A percentile compares a stretch with the other conserved stretches of the same genome.
Conservation (phyloP, 1,139 yeast species). For the Candida pseudoviswanathii region DNA sequence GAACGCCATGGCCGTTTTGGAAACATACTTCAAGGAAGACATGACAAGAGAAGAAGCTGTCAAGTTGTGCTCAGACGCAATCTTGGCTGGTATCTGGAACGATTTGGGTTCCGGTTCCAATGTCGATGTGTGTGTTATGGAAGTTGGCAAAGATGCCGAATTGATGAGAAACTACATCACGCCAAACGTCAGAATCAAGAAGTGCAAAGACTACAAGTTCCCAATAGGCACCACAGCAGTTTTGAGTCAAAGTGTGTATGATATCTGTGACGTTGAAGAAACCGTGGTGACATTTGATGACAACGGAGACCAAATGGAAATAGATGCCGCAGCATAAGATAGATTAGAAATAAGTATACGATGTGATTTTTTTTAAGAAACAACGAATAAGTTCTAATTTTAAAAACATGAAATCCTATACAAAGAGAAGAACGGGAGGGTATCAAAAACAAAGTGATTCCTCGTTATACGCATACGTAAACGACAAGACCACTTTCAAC, state of each 20-base stretch:
- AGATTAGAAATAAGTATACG: neutral
- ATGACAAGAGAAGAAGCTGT: conserved; percentile 87
- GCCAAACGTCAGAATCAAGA: conserved; percentile 83
- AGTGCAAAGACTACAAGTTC: conserved; percentile 81
- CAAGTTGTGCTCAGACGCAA: conserved; percentile 86
- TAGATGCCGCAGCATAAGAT: conserved; percentile 50
- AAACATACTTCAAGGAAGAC: conserved; percentile 79
- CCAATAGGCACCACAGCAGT: conserved; percentile 91
- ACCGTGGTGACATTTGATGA: conserved; percentile 46
- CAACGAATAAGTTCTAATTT: no score
- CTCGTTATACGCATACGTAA: neutral
- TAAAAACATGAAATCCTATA: neutral
- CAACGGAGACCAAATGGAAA: conserved; percentile 65
- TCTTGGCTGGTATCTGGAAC: conserved; percentile 98
- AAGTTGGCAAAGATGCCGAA: conserved; percentile 82
- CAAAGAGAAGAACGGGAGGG: neutral
- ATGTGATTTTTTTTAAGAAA: neutral
- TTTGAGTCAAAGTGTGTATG: conserved; percentile 63
- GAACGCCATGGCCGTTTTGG: conserved; percentile 98
- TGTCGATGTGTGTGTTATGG: conserved; percentile 97
- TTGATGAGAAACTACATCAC: conserved; percentile 84
- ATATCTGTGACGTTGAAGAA: conserved; percentile 73
- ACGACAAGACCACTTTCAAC: neutral
- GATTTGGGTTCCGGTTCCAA: conserved; percentile 98
- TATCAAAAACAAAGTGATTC: no score